These are phyloP conservation scores for Blastobotrys petasosporus DNA, from an alignment of 1,139 yeast genomes.

Conservation along the genomic window DNA sequence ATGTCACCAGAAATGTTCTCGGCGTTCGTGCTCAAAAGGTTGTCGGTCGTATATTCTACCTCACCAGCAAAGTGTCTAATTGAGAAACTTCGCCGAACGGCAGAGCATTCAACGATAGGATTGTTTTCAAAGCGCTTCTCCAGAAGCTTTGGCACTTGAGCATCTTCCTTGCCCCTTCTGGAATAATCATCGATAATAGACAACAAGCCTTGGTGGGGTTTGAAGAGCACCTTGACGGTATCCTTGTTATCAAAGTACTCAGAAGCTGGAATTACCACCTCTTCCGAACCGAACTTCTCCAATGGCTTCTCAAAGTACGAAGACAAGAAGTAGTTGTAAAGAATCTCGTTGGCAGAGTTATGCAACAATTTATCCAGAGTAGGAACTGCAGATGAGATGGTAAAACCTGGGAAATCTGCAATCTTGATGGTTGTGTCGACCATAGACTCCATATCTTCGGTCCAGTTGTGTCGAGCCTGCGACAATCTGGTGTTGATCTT, in stretches of 20 bases:
- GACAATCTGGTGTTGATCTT: conserved; percentile 34
- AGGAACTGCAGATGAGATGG: conserved; percentile 33
- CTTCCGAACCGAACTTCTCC: conserved; percentile 37
- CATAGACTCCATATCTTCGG: conserved; percentile 26
- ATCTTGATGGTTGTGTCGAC: conserved; percentile 36
- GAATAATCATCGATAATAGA: conserved; percentile 38
- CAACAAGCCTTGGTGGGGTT: conserved; percentile 35
- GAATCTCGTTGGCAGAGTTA: conserved; percentile 39
- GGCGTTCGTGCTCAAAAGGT: conserved; percentile 31
- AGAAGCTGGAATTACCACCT: conserved; percentile 34
- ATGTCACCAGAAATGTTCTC: conserved; percentile 39
- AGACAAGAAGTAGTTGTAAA: conserved; percentile 35
- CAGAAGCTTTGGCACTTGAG: conserved; percentile 31
- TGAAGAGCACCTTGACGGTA: conserved; percentile 34
- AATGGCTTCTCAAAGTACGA: conserved; percentile 36
- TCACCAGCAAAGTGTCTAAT: conserved; percentile 40
- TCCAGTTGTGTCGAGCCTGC: conserved; percentile 24
- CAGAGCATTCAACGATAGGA: conserved; percentile 27
- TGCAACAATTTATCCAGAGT: conserved; percentile 37
- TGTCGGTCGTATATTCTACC: conserved; percentile 35
- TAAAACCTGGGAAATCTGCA: conserved; percentile 41
- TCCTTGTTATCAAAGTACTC: conserved; percentile 39
- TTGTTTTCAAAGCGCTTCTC: conserved; percentile 33
- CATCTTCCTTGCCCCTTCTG: conserved; percentile 33
- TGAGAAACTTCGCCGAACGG: conserved; percentile 30